Evolutionary conservation across 2,329 filamentous ascomycete species (phyloP), one percentile per base, ranked within the genome.

Genomic region (Trichoderma harzianum): DNA sequence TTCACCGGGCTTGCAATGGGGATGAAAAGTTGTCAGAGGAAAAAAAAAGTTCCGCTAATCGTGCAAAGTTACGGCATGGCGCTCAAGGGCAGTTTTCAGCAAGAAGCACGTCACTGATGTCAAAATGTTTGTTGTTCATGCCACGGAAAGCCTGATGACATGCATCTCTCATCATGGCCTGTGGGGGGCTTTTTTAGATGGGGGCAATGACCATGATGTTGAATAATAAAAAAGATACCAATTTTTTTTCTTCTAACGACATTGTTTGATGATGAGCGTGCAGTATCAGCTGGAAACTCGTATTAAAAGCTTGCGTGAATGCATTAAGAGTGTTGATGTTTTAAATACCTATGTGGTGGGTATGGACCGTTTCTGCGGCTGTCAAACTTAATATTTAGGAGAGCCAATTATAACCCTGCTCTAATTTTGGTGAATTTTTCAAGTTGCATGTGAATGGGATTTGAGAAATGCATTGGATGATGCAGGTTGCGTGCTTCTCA

Each of bases 221-320:
- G 16, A 36, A 71, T 67, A 71, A 53, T 60, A 68, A 53, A 66
- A 66, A 61, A 71, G 62, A 66, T 61, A 62, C 66, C 21, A 69
- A 61, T 30, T 47, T 66, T 60, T 60, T 60, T 60, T n/a, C 28
- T 32, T 16, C 16, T n/a, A 60, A 32, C 7, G 36, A 18, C 10
- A 18, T 12, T n/a, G 14, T n/a, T 28, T 58, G 24, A 39, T n/a
- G 14, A 16, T 58, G 3, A 47, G 8, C 1, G 43, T 47, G 43
- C 1, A 24, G 10, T 51, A 12, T 11, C 21, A 21, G 10, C 28
- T 7, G 8, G 2, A 34, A 7, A 12, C 4, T 21, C 28, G 3
- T 7, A 24, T 18, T 16, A 3, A 26, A 14, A 39, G 11, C 4
- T 36, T 11, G 16, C 7, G 14, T 16, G 3, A 12, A 6, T 51